Evolutionary conservation across 2,329 filamentous ascomycete genomes (phyloP), one percentile per base, ranked within the genome.

Genomic region (Acephala macrosclerotiorum): DNA sequence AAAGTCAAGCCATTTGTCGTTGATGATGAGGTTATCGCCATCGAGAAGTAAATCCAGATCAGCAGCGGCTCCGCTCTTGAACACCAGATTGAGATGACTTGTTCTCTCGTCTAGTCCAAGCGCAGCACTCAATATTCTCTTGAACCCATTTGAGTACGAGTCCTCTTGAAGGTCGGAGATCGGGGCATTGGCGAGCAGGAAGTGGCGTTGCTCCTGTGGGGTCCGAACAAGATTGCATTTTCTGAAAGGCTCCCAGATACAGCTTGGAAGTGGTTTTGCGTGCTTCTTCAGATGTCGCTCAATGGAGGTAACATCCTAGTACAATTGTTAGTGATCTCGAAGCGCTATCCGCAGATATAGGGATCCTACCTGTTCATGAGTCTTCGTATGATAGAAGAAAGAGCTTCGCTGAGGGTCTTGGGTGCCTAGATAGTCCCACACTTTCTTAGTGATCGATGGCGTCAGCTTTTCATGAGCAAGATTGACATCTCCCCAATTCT

Each of bases 1-100:
- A 47, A 74, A 74, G 33, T 71, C 61, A 3, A 74, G 62, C 65
- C 67, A 74, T 57, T 74, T 75, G 6, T 73, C 68, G 49, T 76
- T 70, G 14, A 76, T 58, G 1, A 59, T 35, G 12, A 76, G 60
- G 0, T 60, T 56, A 0, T 42, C 16, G 0, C 29, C 55, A 7
- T 66, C 56, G 11, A 70, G 22, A 18, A 68, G 26, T 9, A 72
- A 59, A 49, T 72, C 66, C 3, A 75, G 64, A 29, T 71, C 62
- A 33, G 67, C 57, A 0, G 63, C 60, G 0, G 47, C 26, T 29
- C 64, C 66, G 11, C 53, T 60, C 40, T 75, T 73, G 51, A 75
- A 73, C 18, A 65, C 55, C 12, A 75, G 3, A 6, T 51, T 42
- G 1, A 74, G 49, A 26, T 64, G 2, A 26, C 45, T 33, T 3